Evolutionary conservation across 2,329 filamentous ascomycete species (phyloP).

Genomic region (Venturia oleaginea): DNA sequence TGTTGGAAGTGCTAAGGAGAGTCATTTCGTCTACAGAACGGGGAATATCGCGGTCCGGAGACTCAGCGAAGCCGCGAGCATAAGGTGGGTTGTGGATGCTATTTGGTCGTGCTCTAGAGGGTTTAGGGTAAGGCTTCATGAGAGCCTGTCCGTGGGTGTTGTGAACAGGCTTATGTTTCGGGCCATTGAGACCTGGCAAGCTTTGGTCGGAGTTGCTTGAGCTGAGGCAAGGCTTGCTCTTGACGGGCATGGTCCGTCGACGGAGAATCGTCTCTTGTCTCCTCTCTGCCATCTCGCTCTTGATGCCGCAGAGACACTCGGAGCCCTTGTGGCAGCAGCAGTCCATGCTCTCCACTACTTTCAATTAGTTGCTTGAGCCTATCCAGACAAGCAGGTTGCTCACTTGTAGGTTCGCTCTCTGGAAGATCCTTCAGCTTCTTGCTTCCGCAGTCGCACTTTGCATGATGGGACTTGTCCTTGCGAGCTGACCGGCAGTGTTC

Average conservation of each 20-base stretch:
- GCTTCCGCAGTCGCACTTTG: slow-evolving; percentile 95
- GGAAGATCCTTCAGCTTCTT: slow-evolving; percentile 55
- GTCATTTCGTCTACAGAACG: slow-evolving; percentile 12
- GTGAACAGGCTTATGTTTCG: slow-evolving; percentile 42
- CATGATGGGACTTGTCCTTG: slow-evolving; percentile 89
- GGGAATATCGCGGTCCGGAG: neutral
- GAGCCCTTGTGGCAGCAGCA: slow-evolving; percentile 50
- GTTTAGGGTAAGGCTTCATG: slow-evolving; percentile 54
- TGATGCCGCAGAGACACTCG: slow-evolving; percentile 52
- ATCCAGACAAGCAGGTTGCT: slow-evolving; percentile 20
- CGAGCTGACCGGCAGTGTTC: slow-evolving; percentile 91
- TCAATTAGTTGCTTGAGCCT: slow-evolving; percentile 24
- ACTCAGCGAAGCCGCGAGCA: slow-evolving; percentile 3
- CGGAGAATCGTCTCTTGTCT: slow-evolving; percentile 34
- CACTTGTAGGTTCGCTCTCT: slow-evolving; percentile 37
- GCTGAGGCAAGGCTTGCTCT: slow-evolving; percentile 48
- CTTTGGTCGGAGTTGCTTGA: slow-evolving; percentile 50
- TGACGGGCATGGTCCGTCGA: slow-evolving; percentile 33
- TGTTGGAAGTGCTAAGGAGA: slow-evolving; percentile 1
- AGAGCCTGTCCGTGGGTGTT: slow-evolving; percentile 56
- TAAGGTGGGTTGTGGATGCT: slow-evolving; percentile 5
- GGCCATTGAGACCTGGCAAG: slow-evolving; percentile 55
- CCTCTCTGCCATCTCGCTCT: slow-evolving; percentile 46
- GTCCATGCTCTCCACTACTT: slow-evolving; percentile 28
- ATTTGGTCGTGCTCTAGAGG: slow-evolving; percentile 24